A percentile compares a stretch with the other conserved stretches of the same genome.
Evolutionary conservation across 1,139 yeast species (phyloP).

Genomic region (Saccharomyces hybrid): DNA sequence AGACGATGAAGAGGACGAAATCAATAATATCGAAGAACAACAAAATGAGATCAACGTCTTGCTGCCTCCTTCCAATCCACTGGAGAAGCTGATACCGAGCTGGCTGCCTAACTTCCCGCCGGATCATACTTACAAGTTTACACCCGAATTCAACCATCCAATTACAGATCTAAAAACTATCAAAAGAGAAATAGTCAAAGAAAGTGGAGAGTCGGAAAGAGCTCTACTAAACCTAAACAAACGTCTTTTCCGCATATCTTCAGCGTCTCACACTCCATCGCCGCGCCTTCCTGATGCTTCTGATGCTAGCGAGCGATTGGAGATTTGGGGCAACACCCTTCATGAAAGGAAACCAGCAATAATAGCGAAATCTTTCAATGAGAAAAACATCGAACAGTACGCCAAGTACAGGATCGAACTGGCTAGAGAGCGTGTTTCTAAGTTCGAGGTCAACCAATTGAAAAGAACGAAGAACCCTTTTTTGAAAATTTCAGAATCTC

Average conservation of each 20-base stretch:
- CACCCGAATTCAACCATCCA: slow-evolving; percentile 58
- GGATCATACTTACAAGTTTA: slow-evolving; percentile 77
- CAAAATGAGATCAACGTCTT: slow-evolving; percentile 12
- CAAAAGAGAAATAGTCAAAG: slow-evolving; percentile 65
- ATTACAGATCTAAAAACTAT: slow-evolving; percentile 67
- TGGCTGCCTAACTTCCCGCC: slow-evolving; percentile 90
- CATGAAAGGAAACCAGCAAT: not conserved
- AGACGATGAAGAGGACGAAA: not conserved
- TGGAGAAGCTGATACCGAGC: slow-evolving; percentile 53
- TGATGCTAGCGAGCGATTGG: not conserved
- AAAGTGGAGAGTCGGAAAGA: slow-evolving; percentile 70
- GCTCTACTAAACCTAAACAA: slow-evolving; percentile 55
- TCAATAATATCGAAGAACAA: slow-evolving; percentile 6
- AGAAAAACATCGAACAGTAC: slow-evolving; percentile 39
- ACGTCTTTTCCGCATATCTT: not conserved
- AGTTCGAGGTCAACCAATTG: slow-evolving; percentile 28
- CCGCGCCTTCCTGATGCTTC: not conserved
- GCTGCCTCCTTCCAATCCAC: slow-evolving; percentile 46
- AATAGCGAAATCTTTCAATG: not conserved
- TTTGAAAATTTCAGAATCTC: slow-evolving; percentile 15
- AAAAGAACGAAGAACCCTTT: slow-evolving; percentile 24
- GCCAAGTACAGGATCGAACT: slow-evolving; percentile 42
- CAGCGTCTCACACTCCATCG: not conserved
- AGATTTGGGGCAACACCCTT: not conserved
- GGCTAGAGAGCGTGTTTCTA: slow-evolving; percentile 27